Conservation (phyloP, 2,329 filamentous ascomycete species). For the Hirsutella minnesotensis region DNA sequence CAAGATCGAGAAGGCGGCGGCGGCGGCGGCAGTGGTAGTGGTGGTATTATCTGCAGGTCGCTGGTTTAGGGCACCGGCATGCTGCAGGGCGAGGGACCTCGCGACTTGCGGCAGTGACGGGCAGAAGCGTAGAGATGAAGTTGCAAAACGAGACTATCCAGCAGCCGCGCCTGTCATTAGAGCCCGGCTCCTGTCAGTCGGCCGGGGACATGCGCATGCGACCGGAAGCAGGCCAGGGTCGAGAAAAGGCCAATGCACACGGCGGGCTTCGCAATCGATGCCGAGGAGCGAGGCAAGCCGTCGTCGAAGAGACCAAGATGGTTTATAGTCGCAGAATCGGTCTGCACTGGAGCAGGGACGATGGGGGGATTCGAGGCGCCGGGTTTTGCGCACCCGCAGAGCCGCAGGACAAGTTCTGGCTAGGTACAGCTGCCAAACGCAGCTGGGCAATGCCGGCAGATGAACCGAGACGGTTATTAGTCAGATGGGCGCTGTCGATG, state of each 20-base stretch:
- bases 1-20: conserved; percentile 6
- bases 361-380: background rate
- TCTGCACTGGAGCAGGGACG: background rate
- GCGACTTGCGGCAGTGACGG: background rate
- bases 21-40: conserved; percentile 9
- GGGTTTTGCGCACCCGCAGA: conserved; percentile 3
- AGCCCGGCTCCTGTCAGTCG: background rate
- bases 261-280: background rate
- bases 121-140: conserved; percentile 1
- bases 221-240: background rate
- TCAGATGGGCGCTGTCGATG: background rate
- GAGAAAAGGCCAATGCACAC: background rate
- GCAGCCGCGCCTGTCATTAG: background rate
- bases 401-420: conserved; percentile 1
- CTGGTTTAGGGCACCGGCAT: conserved; percentile 15
- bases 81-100: conserved; percentile 2
- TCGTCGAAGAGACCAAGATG: background rate
- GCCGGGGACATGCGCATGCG: background rate
- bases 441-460: conserved; percentile 1
- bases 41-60: conserved; percentile 19
- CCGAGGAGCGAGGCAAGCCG: background rate
- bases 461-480: background rate
- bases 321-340: background rate
- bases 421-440: conserved; percentile 1
- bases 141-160: background rate